phyloP scores from a whole-genome alignment of 1,284 basidiomycete genomes.

The Lentinula novae-zelandiae region DNA sequence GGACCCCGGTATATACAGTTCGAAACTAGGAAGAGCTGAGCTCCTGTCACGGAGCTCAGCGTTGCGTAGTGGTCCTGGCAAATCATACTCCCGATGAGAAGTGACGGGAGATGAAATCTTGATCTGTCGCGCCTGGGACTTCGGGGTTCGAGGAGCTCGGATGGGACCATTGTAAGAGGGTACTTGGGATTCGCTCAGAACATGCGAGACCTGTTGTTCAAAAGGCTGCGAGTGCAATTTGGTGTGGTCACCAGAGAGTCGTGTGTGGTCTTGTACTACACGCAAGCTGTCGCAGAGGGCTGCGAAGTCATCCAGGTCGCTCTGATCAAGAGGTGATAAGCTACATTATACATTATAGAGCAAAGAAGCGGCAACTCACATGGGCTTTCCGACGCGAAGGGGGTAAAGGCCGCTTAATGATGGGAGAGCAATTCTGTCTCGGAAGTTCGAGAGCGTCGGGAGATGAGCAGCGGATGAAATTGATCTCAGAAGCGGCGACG shows the following conservation, averaged over 20 bases:
- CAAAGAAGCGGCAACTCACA: not conserved
- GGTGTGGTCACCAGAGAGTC: not conserved
- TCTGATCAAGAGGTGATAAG: not conserved
- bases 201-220: not conserved
- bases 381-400: not conserved
- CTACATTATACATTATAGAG: not conserved
- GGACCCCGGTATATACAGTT: not conserved
- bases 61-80: not conserved
- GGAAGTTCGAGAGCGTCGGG: not conserved
- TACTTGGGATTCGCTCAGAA: not conserved
- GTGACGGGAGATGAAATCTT: not conserved
- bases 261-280: not conserved
- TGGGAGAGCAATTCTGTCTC: not conserved
- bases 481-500: not conserved
- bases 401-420: not conserved
- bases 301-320: not conserved
- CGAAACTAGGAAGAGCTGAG: not conserved
- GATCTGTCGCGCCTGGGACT: not conserved
- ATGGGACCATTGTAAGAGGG: not conserved
- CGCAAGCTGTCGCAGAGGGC: not conserved
- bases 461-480: not conserved
- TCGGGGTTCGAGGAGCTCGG: not conserved
- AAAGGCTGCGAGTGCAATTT: not conserved
- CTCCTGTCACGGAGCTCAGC: not conserved
- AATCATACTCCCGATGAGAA: not conserved